Base-by-base conservation (phyloP, 2,329 filamentous ascomycete genomes). In the Pyrenophora tritici-repentis region DNA sequence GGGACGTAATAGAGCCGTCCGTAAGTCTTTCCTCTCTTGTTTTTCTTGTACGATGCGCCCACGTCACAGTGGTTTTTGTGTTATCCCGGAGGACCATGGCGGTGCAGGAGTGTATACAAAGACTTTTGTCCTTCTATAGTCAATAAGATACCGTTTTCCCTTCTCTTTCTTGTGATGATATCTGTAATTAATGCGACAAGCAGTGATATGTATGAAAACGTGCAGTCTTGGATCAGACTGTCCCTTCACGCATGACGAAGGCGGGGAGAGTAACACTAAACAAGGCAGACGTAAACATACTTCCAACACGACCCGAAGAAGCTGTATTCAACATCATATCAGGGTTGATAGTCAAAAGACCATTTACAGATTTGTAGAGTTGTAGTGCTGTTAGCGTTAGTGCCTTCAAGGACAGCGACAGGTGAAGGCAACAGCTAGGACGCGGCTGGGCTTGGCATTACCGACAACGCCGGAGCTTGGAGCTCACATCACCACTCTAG, bases 401-500 rank as follows among this genome's bases (percentile, higher is more conserved):
- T 43, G 26, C 10, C 13, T 17, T 20, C 17, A 26, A 31, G 6
- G 42, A 32, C 24, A 37, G 42, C 20, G 26, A n/a, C 17, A 26
- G 48, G 42, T 44, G 47, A 42, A 52, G 49, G 51, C 51, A 54
- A 26, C 51, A 54, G 47, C 50, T 53, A 39, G 44, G 36, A 52
- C 50, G 50, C 50, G 50, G 44, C 44, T 52, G 13, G 49, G 31
- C 55, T 56, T 52, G 49, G 49, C 49, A 52, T 52, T 48, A 34
- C 49, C 49, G 49, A 52, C 49, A 52, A 34, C 38, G 49, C 49
- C 49, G 49, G 49, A 52, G 49, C 49, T 52, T 48, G 16, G 44
- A 52, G 49, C 41, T 60, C 55, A 50, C 58, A 56, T 52, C 52
- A 55, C 57, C 48, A 58, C 63, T 44, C 47, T 59, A 55, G 59